A percentile compares a stretch with the other conserved stretches of the same genome.
Conservation (phyloP, 2,329 filamentous ascomycete genomes). For the Cladosporium austrohemisphaericum region DNA sequence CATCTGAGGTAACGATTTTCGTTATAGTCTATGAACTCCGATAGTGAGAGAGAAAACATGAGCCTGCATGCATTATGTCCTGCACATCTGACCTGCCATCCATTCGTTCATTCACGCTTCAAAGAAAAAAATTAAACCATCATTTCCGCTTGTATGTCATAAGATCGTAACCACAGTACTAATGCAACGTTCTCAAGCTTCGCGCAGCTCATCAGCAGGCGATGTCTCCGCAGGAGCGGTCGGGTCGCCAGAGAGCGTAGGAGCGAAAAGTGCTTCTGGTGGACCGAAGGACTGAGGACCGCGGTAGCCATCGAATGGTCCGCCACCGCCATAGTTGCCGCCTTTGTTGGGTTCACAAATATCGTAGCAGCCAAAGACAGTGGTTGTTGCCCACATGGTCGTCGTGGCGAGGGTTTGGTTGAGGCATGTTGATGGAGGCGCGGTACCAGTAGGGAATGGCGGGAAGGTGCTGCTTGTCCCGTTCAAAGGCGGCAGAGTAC, state of each 20-base stretch:
- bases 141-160: background rate
- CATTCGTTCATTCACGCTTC: no score
- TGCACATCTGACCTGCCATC: slow-evolving; percentile 8
- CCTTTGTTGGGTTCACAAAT: slow-evolving; percentile 14
- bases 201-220: no score
- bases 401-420: background rate
- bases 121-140: background rate
- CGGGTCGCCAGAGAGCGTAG: background rate
- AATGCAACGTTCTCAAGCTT: no score
- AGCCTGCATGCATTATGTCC: slow-evolving; percentile 11
- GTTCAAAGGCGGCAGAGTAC: background rate
- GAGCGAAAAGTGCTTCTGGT: background rate
- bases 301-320: background rate
- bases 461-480: slow-evolving; percentile 2
- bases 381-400: slow-evolving; percentile 14
- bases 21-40: slow-evolving; percentile 13
- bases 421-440: slow-evolving; percentile 9
- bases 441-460: slow-evolving; percentile 4
- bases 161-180: background rate
- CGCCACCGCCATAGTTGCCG: slow-evolving; percentile 12
- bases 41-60: slow-evolving; percentile 7
- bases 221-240: background rate
- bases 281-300: slow-evolving; percentile 18
- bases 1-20: background rate
- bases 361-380: slow-evolving; percentile 18